These are phyloP conservation scores for Diaporthe ilicicola DNA, from an alignment of 2,329 filamentous ascomycete species.

Conservation along the genomic window DNA sequence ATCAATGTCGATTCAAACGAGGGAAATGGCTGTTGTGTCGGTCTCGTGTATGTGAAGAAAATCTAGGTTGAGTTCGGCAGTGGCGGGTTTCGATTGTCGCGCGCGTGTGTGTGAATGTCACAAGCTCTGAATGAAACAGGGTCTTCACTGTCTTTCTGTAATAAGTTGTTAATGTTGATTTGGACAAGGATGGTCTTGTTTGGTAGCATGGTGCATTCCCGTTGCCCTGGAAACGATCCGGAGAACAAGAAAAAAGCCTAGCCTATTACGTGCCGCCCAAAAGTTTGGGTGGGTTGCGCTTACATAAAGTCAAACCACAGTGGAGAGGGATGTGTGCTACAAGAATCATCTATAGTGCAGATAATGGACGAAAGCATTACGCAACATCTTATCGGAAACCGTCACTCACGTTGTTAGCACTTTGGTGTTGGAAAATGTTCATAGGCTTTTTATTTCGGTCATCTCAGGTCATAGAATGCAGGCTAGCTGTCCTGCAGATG, in stretches of 20 bases:
- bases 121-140: slow-evolving; percentile 27
- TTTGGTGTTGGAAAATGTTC: background rate
- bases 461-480: slow-evolving; percentile 28
- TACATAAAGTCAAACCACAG: background rate
- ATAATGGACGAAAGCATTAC: background rate
- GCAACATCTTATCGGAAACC: background rate
- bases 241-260: background rate
- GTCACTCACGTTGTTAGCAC: background rate
- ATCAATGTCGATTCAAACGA: slow-evolving; percentile 24
- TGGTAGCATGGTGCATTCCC: background rate
- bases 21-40: slow-evolving; percentile 24
- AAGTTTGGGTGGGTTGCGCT: background rate
- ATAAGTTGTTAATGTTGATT: slow-evolving; percentile 35
- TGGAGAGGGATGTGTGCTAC: too few species aligned
- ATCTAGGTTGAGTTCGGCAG: slow-evolving; percentile 11
- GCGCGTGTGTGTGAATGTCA: slow-evolving; percentile 23
- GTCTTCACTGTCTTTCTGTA: background rate
- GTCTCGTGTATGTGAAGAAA: slow-evolving; percentile 8
- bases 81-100: background rate
- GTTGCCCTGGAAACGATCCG: slow-evolving; percentile 35
- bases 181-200: slow-evolving; percentile 11
- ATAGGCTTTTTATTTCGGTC: slow-evolving; percentile 31
- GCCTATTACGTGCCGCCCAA: background rate
- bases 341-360: background rate
- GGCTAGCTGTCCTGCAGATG: slow-evolving; percentile 26